Evolutionary conservation across 495 filamentous ascomycete species (phyloP).

Genomic region (Hypoxylon fuscum): DNA sequence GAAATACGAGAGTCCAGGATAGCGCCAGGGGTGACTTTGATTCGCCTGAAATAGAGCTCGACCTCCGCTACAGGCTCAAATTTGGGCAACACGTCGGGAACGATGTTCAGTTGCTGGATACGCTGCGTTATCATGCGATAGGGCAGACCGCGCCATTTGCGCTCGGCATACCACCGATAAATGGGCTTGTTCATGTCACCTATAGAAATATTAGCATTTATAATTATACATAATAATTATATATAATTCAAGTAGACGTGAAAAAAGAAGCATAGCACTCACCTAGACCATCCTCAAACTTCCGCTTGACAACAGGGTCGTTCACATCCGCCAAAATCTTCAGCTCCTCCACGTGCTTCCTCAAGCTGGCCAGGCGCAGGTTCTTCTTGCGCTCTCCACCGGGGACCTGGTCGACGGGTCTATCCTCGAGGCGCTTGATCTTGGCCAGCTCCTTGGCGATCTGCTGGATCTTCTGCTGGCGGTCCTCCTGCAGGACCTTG

Average conservation of each 20-base stretch:
- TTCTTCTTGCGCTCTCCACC: constrained; percentile 71
- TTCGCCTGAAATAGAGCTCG: constrained; percentile 76
- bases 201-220: constrained; percentile 49
- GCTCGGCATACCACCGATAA: constrained; percentile 88
- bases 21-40: constrained; percentile 74
- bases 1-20: constrained; percentile 76
- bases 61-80: constrained; percentile 83
- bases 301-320: constrained; percentile 92
- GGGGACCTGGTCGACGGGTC: constrained; percentile 63
- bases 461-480: constrained; percentile 77
- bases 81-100: constrained; percentile 91
- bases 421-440: constrained; percentile 66
- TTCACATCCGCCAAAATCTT: constrained; percentile 96
- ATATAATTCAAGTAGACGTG: no score
- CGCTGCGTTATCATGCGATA: constrained; percentile 86
- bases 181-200: constrained; percentile 97
- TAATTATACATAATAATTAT: neutral
- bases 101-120: constrained; percentile 84
- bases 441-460: constrained; percentile 67
- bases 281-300: constrained; percentile 93
- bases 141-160: constrained; percentile 77
- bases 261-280: constrained; percentile 42
- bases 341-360: constrained; percentile 75
- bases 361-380: constrained; percentile 73
- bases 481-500: constrained; percentile 79